These are phyloP conservation scores for Takashimella tepidaria DNA, from an alignment of 1,284 basidiomycete species.

Conservation along the genomic window DNA sequence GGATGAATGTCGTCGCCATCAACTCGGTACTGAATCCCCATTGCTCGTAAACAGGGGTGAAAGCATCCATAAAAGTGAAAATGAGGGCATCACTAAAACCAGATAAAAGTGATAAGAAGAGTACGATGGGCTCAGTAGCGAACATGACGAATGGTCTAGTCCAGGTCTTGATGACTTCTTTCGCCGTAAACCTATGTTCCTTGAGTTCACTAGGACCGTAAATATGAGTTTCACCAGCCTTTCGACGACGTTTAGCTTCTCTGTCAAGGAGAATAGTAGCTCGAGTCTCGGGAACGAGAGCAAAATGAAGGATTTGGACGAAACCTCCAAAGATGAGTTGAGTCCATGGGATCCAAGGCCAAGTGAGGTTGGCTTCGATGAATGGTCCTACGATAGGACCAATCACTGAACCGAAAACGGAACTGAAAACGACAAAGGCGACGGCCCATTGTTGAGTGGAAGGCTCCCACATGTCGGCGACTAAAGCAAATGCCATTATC, in stretches of 20 bases:
- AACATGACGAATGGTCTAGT: constrained; percentile 38
- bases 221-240: constrained; percentile 37
- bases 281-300: constrained; percentile 49
- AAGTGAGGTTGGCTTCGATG: constrained; percentile 48
- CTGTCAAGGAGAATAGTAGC: constrained; percentile 45
- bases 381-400: constrained; percentile 53
- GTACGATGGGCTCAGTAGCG: constrained; percentile 47
- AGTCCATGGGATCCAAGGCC: constrained; percentile 49
- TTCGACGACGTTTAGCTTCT: constrained; percentile 44
- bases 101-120: constrained; percentile 46
- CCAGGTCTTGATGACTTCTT: constrained; percentile 44
- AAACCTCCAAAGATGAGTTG: constrained; percentile 48
- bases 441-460: constrained; percentile 57
- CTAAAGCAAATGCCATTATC: too few relatives aligned
- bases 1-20: constrained; percentile 43
- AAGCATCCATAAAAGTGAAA: constrained; percentile 49
- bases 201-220: constrained; percentile 48
- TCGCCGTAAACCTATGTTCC: constrained; percentile 38
- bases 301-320: constrained; percentile 45
- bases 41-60: constrained; percentile 46
- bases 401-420: constrained; percentile 59
- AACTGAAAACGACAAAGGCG: constrained; percentile 57
- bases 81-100: constrained; percentile 48
- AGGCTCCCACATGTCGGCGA: constrained; percentile 63
- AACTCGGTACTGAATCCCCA: constrained; percentile 45